A percentile compares a stretch with the other conserved stretches of the same genome.
These are phyloP conservation scores for Beauveria pseudobassiana DNA, from an alignment of 2,329 filamentous ascomycete species.

Conservation along the genomic window DNA sequence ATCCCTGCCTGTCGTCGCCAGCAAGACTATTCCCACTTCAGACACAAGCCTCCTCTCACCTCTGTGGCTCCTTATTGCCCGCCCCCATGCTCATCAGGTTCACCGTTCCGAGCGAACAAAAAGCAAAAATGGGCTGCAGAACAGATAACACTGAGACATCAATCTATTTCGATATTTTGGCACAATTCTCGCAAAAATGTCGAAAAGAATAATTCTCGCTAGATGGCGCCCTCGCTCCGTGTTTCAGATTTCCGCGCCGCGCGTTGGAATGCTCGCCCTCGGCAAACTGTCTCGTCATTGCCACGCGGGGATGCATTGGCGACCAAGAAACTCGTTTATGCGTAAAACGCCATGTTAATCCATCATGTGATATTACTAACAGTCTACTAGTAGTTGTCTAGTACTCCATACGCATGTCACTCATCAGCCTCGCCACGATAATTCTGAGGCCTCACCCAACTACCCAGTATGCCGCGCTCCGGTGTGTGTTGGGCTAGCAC, in stretches of 20 bases:
- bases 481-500: background rate
- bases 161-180: background rate
- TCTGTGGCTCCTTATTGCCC: background rate
- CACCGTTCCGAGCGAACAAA: background rate
- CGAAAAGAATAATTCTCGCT: background rate
- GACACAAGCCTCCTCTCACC: background rate
- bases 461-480: background rate
- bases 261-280: background rate
- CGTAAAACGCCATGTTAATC: background rate
- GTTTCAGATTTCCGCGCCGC: conserved; percentile 3
- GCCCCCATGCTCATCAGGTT: background rate
- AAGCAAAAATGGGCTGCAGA: background rate
- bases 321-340: background rate
- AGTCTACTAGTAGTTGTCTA: background rate
- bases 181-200: background rate
- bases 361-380: background rate
- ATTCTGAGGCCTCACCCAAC: background rate
- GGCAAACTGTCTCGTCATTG: background rate
- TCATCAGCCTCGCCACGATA: background rate
- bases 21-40: background rate
- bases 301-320: background rate
- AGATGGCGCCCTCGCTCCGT: conserved; percentile 1
- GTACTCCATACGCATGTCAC: background rate
- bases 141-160: background rate
- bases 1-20: background rate